phyloP scores from a whole-genome alignment of 2,329 filamentous ascomycete genomes.

The Sclerotinia borealis region DNA sequence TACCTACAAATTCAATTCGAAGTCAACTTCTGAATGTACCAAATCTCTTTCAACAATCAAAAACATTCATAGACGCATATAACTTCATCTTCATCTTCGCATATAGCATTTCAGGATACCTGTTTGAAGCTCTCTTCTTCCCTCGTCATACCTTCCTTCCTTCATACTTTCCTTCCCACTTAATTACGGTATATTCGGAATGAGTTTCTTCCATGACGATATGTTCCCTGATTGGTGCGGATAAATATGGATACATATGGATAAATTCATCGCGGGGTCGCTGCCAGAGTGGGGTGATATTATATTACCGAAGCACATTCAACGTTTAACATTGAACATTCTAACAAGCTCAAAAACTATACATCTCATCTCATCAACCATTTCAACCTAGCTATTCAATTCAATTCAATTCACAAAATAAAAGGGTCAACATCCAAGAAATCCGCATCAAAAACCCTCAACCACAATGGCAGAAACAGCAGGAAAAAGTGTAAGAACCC shows the following conservation, averaged over 20 bases:
- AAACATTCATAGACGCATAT: not conserved
- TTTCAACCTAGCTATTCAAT: not conserved
- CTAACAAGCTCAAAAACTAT: constrained; percentile 4
- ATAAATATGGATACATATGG: constrained; percentile 23
- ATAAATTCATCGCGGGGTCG: constrained; percentile 7
- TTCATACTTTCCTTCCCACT: too few relatives aligned
- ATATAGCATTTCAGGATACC: not conserved
- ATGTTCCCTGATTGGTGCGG: constrained; percentile 23
- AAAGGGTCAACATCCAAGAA: not conserved
- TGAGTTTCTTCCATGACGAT: not conserved
- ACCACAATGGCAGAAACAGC: constrained; percentile 16
- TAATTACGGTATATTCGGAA: not conserved
- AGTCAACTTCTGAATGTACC: not conserved
- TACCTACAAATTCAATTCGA: not conserved
- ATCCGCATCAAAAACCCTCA: not conserved
- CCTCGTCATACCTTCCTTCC: not conserved
- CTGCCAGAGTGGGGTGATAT: constrained; percentile 16
- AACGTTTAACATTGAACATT: too few relatives aligned
- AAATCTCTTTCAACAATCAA: not conserved
- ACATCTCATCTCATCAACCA: not conserved
- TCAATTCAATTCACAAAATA: not conserved
- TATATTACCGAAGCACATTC: not conserved
- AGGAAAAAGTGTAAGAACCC: constrained; percentile 17
- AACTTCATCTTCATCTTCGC: not conserved
- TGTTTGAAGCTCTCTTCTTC: not conserved